These are phyloP conservation scores for Bjerkandera adusta DNA, from an alignment of 1,284 basidiomycete species.

Conservation along the genomic window DNA sequence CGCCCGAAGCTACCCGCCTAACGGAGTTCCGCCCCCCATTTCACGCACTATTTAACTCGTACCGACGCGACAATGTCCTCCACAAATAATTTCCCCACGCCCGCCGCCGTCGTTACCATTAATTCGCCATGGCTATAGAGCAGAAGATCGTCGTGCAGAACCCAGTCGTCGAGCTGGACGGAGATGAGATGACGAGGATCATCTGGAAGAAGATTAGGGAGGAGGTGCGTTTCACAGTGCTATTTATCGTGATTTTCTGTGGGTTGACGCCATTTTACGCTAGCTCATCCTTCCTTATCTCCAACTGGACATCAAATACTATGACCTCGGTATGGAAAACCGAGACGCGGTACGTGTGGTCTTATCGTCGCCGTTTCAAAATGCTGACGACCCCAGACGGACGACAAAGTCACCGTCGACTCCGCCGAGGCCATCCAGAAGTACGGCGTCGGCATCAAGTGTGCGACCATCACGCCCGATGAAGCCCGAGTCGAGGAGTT, in stretches of 20 bases:
- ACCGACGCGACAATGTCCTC: no score
- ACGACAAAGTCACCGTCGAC: slow-evolving; percentile 92
- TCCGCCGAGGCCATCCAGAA: slow-evolving; percentile 90
- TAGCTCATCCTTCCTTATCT: slow-evolving; percentile 95
- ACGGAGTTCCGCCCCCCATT: slow-evolving; percentile 1
- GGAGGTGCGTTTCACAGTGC: slow-evolving; percentile 59
- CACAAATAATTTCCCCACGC: no score
- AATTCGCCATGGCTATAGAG: slow-evolving; percentile 24
- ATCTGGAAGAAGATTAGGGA: slow-evolving; percentile 99
- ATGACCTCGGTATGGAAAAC: slow-evolving; percentile 91
- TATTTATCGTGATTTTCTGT: background rate
- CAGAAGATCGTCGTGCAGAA: slow-evolving; percentile 83
- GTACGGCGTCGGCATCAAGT: slow-evolving; percentile 93
- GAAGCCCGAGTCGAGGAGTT: slow-evolving; percentile 95
- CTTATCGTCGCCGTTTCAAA: background rate
- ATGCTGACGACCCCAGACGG: slow-evolving; percentile 56
- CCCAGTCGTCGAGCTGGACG: slow-evolving; percentile 95
- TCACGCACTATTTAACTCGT: background rate
- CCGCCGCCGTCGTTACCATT: no score
- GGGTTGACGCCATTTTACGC: no score
- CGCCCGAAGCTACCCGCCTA: background rate
- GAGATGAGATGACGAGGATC: slow-evolving; percentile 96
- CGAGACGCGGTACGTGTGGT: slow-evolving; percentile 68
- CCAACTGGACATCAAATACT: slow-evolving; percentile 97
- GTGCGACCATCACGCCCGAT: slow-evolving; percentile 98